Conservation (phyloP, 176 grass and related monocot genomes). For the Poa pratensis region DNA sequence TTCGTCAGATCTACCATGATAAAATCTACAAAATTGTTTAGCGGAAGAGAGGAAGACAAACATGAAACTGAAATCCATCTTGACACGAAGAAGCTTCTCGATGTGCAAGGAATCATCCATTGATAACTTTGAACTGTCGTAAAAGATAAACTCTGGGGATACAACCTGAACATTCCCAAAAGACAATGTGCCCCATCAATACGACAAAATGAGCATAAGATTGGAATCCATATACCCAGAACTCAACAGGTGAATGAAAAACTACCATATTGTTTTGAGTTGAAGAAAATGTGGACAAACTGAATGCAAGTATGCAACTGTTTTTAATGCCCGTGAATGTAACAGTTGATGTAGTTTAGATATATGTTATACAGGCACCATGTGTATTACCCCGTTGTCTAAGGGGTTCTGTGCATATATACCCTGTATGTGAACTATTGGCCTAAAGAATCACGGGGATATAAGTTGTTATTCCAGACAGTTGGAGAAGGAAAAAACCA, state of each 20-base stretch:
- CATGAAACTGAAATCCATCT: conserved; percentile 99
- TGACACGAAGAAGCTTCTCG: conserved; percentile 94
- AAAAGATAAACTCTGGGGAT: conserved; percentile 94
- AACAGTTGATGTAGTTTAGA: neutral
- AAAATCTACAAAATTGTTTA: conserved; percentile 31
- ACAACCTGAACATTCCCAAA: conserved; percentile 64
- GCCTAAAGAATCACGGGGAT: neutral
- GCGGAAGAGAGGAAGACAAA: conserved; percentile 45
- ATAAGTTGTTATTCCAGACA: neutral
- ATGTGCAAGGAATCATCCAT: conserved; percentile 89
- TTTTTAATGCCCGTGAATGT: neutral
- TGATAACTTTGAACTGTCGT: conserved; percentile 85
- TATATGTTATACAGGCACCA: neutral
- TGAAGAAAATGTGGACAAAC: conserved; percentile 10
- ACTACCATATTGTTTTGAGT: neutral
- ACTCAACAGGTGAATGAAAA: too few species aligned
- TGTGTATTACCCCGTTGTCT: neutral
- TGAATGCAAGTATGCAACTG: neutral
- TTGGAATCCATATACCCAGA: too few species aligned
- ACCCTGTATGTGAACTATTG: neutral
- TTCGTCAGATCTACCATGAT: conserved; percentile 2
- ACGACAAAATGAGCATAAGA: conserved; percentile 6
- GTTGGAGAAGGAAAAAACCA: neutral
- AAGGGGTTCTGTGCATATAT: neutral
- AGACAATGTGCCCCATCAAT: conserved; percentile 12